Evolutionary conservation across 306 rosid genomes (phyloP).

Genomic region (Mucuna pruriens): DNA sequence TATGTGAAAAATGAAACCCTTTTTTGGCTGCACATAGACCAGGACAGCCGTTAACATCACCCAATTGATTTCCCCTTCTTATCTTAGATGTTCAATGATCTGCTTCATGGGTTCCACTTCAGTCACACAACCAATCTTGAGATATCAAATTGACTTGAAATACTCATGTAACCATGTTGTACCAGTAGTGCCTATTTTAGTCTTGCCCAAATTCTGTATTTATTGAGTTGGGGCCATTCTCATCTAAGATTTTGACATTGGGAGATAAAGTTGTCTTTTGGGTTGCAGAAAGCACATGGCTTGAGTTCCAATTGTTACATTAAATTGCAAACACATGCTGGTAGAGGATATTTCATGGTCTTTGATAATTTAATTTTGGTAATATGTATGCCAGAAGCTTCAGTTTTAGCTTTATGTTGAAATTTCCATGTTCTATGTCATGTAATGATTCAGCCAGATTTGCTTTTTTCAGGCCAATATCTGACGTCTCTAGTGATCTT

Average conservation of each 20-base stretch:
- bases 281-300: slow-evolving; percentile 35
- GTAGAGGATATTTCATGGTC: slow-evolving; percentile 39
- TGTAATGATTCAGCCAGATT: slow-evolving; percentile 40
- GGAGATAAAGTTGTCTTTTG: slow-evolving; percentile 44
- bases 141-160: slow-evolving; percentile 35
- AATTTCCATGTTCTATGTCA: slow-evolving; percentile 37
- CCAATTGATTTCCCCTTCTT: slow-evolving; percentile 20
- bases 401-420: slow-evolving; percentile 13
- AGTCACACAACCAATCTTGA: slow-evolving; percentile 9
- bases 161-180: slow-evolving; percentile 36
- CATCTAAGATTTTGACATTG: slow-evolving; percentile 34
- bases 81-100: slow-evolving; percentile 36
- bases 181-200: slow-evolving; percentile 31
- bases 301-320: slow-evolving; percentile 21
- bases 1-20: slow-evolving; percentile 39
- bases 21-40: slow-evolving; percentile 35
- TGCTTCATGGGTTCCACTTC: slow-evolving; percentile 40
- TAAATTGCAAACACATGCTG: slow-evolving; percentile 34
- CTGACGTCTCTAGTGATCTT: slow-evolving; percentile 95
- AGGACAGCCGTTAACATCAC: slow-evolving; percentile 41
- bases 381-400: slow-evolving; percentile 46
- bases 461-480: slow-evolving; percentile 82
- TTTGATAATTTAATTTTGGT: slow-evolving; percentile 38
- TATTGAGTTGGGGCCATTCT: slow-evolving; percentile 55
- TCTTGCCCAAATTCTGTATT: slow-evolving; percentile 50